Conservation (phyloP, 225 moss, liverwort and hornwort genomes). For the Pseudisothecium myosuroides region DNA sequence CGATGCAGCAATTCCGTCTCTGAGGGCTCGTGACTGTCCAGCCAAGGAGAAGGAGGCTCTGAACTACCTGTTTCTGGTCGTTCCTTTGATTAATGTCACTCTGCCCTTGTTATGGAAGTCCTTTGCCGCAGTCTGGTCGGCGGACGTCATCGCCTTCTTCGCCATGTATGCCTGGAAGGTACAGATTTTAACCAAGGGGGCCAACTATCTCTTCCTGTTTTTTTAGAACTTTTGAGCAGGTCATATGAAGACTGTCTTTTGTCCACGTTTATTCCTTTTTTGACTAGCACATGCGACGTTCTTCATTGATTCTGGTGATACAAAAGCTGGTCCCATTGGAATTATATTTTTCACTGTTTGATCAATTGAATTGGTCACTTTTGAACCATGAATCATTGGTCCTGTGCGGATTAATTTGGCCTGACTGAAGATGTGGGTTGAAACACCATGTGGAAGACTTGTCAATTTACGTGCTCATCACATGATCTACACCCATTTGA, state of each 20-base stretch:
- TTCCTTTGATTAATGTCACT: slow-evolving; percentile 82
- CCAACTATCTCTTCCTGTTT: not conserved
- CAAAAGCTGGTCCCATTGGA: not conserved
- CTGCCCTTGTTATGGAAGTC: slow-evolving; percentile 91
- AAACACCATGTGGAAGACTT: not conserved
- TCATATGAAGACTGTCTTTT: not conserved
- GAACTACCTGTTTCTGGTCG: slow-evolving; percentile 79
- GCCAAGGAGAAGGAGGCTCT: slow-evolving; percentile 88
- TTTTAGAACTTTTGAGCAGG: not conserved
- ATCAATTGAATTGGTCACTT: not conserved
- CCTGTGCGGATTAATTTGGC: not conserved
- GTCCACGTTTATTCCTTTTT: not conserved
- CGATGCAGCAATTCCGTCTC: slow-evolving; percentile 72
- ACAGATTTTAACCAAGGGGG: not conserved
- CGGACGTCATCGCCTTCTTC: slow-evolving; percentile 81
- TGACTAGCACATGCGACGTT: not conserved
- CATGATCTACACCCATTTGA: not conserved
- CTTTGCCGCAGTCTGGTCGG: slow-evolving; percentile 86
- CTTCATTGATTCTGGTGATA: not conserved
- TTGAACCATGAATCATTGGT: not conserved
- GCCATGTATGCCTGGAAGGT: slow-evolving; percentile 99
- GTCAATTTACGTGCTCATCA: not conserved
- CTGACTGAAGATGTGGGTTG: not conserved
- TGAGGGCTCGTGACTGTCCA: slow-evolving; percentile 88
- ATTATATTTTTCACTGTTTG: not conserved